A percentile compares a stretch with the other conserved stretches of the same genome.
These are phyloP conservation scores for Tremella fuciformis DNA, from an alignment of 768 basidiomycete species.

Conservation along the genomic window DNA sequence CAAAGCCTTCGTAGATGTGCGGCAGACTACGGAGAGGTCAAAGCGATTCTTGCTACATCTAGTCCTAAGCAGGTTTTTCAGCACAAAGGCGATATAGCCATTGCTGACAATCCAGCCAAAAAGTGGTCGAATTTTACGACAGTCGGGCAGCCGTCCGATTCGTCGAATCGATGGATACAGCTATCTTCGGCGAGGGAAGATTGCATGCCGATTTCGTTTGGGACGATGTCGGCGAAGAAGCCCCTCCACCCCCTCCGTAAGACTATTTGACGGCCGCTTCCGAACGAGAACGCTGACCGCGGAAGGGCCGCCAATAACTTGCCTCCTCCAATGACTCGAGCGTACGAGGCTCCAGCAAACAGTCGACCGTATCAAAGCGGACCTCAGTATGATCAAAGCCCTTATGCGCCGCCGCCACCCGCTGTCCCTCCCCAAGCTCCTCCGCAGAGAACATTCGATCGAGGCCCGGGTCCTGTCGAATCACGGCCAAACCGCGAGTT, in stretches of 20 bases:
- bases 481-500: background rate
- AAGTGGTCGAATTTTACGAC: constrained; percentile 92
- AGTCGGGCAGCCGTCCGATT: constrained; percentile 71
- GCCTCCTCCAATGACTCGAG: too few relatives aligned
- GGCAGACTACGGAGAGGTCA: background rate
- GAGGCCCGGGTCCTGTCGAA: background rate
- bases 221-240: constrained; percentile 64
- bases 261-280: background rate
- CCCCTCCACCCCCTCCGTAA: constrained; percentile 54
- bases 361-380: background rate
- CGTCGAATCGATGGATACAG: constrained; percentile 72
- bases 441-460: background rate
- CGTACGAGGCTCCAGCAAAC: constrained; percentile 53
- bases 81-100: background rate
- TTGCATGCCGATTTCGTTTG: constrained; percentile 85
- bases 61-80: background rate
- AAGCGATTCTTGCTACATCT: background rate
- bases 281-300: too few relatives aligned
- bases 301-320: too few relatives aligned
- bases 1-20: background rate
- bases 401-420: constrained; percentile 16
- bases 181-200: constrained; percentile 75
- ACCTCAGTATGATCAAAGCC: constrained; percentile 16
- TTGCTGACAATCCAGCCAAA: constrained; percentile 60
- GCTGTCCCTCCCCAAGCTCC: constrained; percentile 1